phyloP scores from a whole-genome alignment of 306 rosid genomes.

The Cucurbita moschata region DNA sequence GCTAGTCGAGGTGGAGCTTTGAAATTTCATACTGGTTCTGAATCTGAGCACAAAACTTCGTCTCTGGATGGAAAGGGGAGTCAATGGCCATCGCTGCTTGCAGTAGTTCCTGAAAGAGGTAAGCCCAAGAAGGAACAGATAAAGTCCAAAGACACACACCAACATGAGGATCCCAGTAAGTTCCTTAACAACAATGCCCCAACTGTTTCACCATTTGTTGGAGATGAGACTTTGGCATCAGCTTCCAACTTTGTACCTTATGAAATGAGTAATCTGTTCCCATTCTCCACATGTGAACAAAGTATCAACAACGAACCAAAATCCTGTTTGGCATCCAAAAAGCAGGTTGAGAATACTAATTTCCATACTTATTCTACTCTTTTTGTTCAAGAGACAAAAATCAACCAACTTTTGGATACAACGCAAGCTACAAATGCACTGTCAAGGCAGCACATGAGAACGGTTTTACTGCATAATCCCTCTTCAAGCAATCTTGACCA shows the following conservation, averaged over 20 bases:
- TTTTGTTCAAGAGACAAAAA: slow-evolving; percentile 28
- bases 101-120: slow-evolving; percentile 15
- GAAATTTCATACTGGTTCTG: slow-evolving; percentile 17
- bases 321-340: slow-evolving; percentile 26
- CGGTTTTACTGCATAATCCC: slow-evolving; percentile 23
- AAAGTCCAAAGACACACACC: slow-evolving; percentile 14
- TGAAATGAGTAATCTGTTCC: slow-evolving; percentile 22
- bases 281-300: slow-evolving; percentile 16
- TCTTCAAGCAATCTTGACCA: slow-evolving; percentile 21
- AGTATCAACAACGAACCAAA: slow-evolving; percentile 22
- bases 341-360: slow-evolving; percentile 15
- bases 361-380: slow-evolving; percentile 25
- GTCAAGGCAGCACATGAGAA: slow-evolving; percentile 21
- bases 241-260: slow-evolving; percentile 24
- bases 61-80: slow-evolving; percentile 16
- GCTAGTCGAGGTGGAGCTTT: slow-evolving; percentile 13
- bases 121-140: slow-evolving; percentile 16
- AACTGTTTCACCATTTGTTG: slow-evolving; percentile 23
- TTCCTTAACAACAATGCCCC: slow-evolving; percentile 10
- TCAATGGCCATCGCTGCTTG: slow-evolving; percentile 13
- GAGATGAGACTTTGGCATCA: slow-evolving; percentile 22
- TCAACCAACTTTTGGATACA: slow-evolving; percentile 24
- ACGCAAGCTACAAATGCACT: slow-evolving; percentile 21
- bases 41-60: slow-evolving; percentile 15
- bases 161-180: slow-evolving; percentile 18